Evolutionary conservation across 2,329 filamentous ascomycete species (phyloP), one percentile per base, ranked within the genome.

Genomic region (Aspergillus sergii): DNA sequence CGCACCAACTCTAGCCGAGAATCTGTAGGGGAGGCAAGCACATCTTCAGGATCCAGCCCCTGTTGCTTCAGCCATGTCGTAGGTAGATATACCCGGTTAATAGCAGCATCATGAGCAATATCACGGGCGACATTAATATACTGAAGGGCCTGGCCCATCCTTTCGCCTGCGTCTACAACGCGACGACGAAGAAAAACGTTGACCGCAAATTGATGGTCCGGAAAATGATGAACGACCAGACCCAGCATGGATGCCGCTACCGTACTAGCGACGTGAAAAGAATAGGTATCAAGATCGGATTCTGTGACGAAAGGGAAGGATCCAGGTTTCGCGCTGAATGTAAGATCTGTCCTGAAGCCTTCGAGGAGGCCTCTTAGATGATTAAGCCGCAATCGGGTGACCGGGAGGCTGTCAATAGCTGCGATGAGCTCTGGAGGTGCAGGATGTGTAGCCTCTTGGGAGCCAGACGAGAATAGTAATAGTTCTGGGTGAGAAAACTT

Each of bases 121-220:
- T 93, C 91, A 26, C 91, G 87, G 3, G 89, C 88, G 64, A 93
- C 92, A 71, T 93, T 93, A 69, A 91, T 86, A 69, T 90, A 92
- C 71, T 93, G 90, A n/a, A 93, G 78, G 1, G 90, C 90, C 39
- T 90, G 84, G 0, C 91, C 91, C 90, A 92, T 92, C 0, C 34
- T 21, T 12, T 59, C 41, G 1, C 53, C 66, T 21, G 32, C 83
- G 80, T 30, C 19, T 9, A 51, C 14, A 23, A 51, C 21, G 1
- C 45, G n/a, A 11, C 43, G 43, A 26, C 45, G 45, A 36, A 39
- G 43, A 10, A 23, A 32, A 10, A 32, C n/a, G 6, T 58, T 48
- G 8, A 26, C 26, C 1, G 43, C 23, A 19, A 30, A 39, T 12
- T 21, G 14, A 41, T 59, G 57, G 23, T 21, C 32, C 11, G 51